Percentiles rank a stretch among this genome's conserved stretches.
These are phyloP conservation scores for Nitzschia sp. DNA, from an alignment of 108 stramenopile species.

Conservation along the genomic window DNA sequence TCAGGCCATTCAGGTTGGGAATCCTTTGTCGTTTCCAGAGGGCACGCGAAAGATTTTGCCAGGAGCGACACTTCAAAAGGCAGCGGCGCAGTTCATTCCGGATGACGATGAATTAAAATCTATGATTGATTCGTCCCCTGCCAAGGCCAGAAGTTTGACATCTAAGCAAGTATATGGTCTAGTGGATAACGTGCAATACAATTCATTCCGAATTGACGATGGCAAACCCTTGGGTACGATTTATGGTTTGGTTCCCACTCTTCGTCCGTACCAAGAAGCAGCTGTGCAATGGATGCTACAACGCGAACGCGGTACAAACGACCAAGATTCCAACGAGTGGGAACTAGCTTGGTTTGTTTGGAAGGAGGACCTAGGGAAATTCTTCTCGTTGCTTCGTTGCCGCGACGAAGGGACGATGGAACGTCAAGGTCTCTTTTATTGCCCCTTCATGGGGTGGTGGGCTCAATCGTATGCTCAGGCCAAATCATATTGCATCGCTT, in stretches of 20 bases:
- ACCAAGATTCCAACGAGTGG: slow-evolving; percentile 46
- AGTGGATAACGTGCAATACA: slow-evolving; percentile 50
- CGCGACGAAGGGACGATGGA: neutral
- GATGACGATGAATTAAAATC: neutral
- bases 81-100: neutral
- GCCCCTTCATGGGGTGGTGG: slow-evolving; percentile 58
- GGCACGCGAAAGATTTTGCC: no score
- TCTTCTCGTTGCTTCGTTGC: neutral
- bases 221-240: slow-evolving; percentile 10
- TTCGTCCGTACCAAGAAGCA: slow-evolving; percentile 68
- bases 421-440: slow-evolving; percentile 13
- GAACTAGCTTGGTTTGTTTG: slow-evolving; percentile 54
- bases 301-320: slow-evolving; percentile 56
- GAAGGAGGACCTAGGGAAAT: neutral
- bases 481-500: slow-evolving; percentile 3
- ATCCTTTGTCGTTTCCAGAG: no score
- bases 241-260: slow-evolving; percentile 56
- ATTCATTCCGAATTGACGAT: no score
- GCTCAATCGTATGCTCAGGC: slow-evolving; percentile 39
- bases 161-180: slow-evolving; percentile 50
- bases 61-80: neutral
- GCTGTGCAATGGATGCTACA: slow-evolving; percentile 80
- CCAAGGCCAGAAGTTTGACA: slow-evolving; percentile 20
- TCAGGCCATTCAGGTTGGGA: no score
- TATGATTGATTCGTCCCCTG: neutral